These are phyloP conservation scores for Schwanniomyces pseudopolymorphus DNA, from an alignment of 805 yeast genomes.

Conservation along the genomic window DNA sequence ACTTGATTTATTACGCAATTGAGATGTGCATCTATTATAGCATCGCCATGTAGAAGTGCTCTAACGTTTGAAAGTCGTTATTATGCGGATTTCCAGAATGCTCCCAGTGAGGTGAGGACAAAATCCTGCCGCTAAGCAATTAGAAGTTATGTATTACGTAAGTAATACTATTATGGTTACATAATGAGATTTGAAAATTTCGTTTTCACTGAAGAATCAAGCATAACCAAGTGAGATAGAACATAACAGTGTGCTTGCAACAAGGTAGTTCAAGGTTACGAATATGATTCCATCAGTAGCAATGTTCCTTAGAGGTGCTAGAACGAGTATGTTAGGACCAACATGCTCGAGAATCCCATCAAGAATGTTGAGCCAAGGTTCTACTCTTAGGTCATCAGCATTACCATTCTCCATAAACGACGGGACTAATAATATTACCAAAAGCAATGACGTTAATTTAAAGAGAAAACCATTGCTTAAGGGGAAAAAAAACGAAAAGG, in stretches of 20 bases:
- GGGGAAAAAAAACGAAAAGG: slow-evolving; percentile 21
- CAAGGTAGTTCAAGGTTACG: background rate
- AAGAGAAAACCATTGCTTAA: slow-evolving; percentile 5
- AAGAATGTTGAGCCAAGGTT: background rate
- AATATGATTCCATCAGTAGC: background rate
- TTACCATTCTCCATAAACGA: background rate
- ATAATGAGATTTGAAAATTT: background rate
- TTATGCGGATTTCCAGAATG: too few species aligned
- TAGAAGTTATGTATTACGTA: background rate
- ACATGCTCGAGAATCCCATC: background rate
- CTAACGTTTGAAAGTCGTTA: background rate
- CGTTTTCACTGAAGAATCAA: background rate
- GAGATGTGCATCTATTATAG: too few species aligned
- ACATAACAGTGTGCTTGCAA: background rate
- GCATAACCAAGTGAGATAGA: background rate
- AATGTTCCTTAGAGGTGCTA: background rate
- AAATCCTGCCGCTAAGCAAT: too few species aligned
- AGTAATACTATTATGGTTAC: background rate
- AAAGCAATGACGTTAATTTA: background rate
- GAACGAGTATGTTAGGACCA: background rate
- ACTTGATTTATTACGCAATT: too few species aligned
- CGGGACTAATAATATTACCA: background rate
- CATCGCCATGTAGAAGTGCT: too few species aligned
- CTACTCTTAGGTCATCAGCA: background rate
- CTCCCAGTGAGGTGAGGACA: too few species aligned